phyloP scores from a whole-genome alignment of 495 filamentous ascomycete species.

The Annulohypoxylon moriforme region DNA sequence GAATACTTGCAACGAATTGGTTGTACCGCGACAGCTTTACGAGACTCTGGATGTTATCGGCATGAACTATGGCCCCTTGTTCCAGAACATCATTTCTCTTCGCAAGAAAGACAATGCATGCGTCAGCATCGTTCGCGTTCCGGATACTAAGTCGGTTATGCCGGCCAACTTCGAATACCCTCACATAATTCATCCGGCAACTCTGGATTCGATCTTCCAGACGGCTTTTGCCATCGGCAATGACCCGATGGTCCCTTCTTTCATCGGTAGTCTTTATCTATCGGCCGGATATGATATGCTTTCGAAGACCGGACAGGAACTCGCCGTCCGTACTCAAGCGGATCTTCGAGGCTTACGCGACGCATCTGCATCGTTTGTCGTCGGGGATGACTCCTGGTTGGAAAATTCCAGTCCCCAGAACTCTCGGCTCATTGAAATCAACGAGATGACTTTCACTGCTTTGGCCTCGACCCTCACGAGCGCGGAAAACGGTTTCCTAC shows the following conservation, averaged over 20 bases:
- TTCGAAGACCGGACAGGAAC: constrained; percentile 12
- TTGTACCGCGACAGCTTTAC: constrained; percentile 46
- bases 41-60: constrained; percentile 48
- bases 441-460: constrained; percentile 37
- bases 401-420: neutral
- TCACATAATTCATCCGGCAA: constrained; percentile 58
- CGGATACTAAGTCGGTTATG: constrained; percentile 56
- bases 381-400: constrained; percentile 31
- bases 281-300: constrained; percentile 18
- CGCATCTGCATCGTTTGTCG: constrained; percentile 31
- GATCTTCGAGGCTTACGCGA: constrained; percentile 14
- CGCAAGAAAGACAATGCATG: constrained; percentile 22
- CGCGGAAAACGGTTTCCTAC: constrained; percentile 41
- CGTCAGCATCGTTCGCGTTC: constrained; percentile 43
- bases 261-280: constrained; percentile 40
- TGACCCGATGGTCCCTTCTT: constrained; percentile 42
- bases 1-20: constrained; percentile 25
- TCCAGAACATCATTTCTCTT: constrained; percentile 50
- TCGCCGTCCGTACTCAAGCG: constrained; percentile 21
- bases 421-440: constrained; percentile 21
- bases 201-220: constrained; percentile 50
- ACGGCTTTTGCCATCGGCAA: constrained; percentile 36
- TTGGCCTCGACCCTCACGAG: neutral
- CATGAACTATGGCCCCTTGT: constrained; percentile 61
- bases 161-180: constrained; percentile 54